Percentiles rank a stretch among this genome's conserved stretches.
Conservation (phyloP, 306 rosid genomes). For the Cercis canadensis region DNA sequence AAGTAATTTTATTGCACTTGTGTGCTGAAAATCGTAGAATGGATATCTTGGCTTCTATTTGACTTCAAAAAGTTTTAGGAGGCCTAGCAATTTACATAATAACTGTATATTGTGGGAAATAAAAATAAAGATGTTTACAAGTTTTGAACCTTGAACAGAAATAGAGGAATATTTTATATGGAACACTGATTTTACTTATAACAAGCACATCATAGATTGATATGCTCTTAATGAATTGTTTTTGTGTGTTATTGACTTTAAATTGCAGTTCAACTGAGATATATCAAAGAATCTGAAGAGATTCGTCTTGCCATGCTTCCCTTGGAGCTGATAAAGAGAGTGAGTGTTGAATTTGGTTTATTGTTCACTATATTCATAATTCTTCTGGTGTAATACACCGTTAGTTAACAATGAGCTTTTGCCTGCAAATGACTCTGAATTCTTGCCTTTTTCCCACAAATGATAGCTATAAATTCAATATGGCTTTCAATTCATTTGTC, state of each 20-base stretch:
- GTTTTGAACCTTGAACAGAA: slow-evolving; percentile 14
- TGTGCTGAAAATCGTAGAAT: neutral
- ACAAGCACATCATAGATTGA: slow-evolving; percentile 16
- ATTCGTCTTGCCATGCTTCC: slow-evolving; percentile 92
- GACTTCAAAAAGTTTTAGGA: neutral
- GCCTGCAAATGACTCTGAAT: too few relatives aligned
- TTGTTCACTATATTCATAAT: slow-evolving; percentile 20
- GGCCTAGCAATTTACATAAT: neutral
- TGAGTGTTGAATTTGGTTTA: slow-evolving; percentile 43
- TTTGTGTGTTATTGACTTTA: slow-evolving; percentile 23
- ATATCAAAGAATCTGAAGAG: slow-evolving; percentile 79
- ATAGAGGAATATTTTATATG: neutral
- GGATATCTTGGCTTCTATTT: slow-evolving; percentile 3
- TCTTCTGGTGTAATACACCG: neutral
- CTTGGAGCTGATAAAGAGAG: slow-evolving; percentile 89
- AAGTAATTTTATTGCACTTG: too few relatives aligned
- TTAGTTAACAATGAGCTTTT: slow-evolving; percentile 33
- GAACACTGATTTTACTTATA: slow-evolving; percentile 21
- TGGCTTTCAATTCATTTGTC: slow-evolving; percentile 6
- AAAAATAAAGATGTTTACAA: neutral
- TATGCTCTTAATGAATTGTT: slow-evolving; percentile 10
- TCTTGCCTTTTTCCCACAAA: neutral
- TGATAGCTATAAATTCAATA: neutral
- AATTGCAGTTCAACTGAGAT: slow-evolving; percentile 70
- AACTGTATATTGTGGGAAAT: slow-evolving; percentile 1